A percentile compares a stretch with the other conserved stretches of the same genome.
Conservation (phyloP, 495 filamentous ascomycete species). For the Penicillium flavigenum region DNA sequence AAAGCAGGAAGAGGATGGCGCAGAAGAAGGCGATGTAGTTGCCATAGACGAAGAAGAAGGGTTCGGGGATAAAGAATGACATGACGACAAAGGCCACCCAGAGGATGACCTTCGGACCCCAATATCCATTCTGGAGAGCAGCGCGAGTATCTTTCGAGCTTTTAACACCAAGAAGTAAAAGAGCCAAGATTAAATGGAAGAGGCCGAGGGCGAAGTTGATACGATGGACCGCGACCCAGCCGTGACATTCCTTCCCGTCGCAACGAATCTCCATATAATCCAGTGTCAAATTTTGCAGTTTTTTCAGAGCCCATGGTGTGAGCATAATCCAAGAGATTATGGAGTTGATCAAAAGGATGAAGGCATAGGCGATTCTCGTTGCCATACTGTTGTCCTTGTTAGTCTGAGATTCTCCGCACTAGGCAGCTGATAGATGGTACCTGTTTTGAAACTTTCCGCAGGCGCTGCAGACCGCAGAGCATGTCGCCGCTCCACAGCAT, state of each 20-base stretch:
- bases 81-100: slow-evolving; percentile 85
- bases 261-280: slow-evolving; percentile 95
- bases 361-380: slow-evolving; percentile 94
- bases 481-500: slow-evolving; percentile 94
- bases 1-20: slow-evolving; percentile 90
- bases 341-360: slow-evolving; percentile 93
- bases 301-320: slow-evolving; percentile 97
- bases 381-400: slow-evolving; percentile 65
- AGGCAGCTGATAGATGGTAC: slow-evolving; percentile 42
- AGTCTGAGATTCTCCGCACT: slow-evolving; percentile 11
- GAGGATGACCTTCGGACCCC: slow-evolving; percentile 81
- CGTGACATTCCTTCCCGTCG: slow-evolving; percentile 85
- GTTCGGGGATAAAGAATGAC: slow-evolving; percentile 93
- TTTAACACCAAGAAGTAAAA: slow-evolving; percentile 81
- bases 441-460: slow-evolving; percentile 97
- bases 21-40: slow-evolving; percentile 87
- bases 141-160: slow-evolving; percentile 86
- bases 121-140: slow-evolving; percentile 89
- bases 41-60: slow-evolving; percentile 94
- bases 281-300: slow-evolving; percentile 83
- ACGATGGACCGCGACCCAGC: slow-evolving; percentile 92
- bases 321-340: slow-evolving; percentile 99
- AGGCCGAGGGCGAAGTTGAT: slow-evolving; percentile 96
- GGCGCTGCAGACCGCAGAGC: slow-evolving; percentile 87
- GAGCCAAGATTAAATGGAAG: slow-evolving; percentile 83